Base-by-base conservation (phyloP, 1,284 basidiomycete genomes). In the Irpex sp. region DNA sequence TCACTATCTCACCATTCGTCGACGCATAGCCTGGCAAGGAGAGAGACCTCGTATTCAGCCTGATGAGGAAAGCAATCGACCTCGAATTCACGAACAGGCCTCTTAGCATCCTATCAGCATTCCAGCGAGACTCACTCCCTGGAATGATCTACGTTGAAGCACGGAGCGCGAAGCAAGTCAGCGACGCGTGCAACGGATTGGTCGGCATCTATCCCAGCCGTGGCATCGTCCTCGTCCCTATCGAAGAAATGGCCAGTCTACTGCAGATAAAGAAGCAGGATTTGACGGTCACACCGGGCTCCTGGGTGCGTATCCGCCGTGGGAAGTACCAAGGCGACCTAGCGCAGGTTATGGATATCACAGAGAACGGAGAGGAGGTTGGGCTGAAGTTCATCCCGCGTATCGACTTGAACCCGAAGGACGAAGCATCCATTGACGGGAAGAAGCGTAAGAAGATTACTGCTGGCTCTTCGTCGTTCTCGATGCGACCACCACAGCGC, bases 61-160 rank as follows among this genome's bases (percentile, higher is more conserved):
- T 99, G 58, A 95, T 98, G 83, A 88, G 94, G 66, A 98, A 98
- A 75, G 86, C 91, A 19, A 82, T 94, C 60, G 91, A 92, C 70
- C 78, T 88, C 37, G 90, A 93, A 69, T 88, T 87, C 71, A 85
- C 85, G 14, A 86, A 85, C 55, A 83, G 82, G 55, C 92, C 94
- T 0, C 83, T 98, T 59, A 83, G 85, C 35, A 95, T 99, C 67
- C 80, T 92, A 57, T 96, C 96, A 5, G 93, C 93, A 1, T 99
- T 99, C 76, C 93, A 96, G 74, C 90, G 96, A 56, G 96, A 98
- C 73, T 96, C 96, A 1, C 81, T 99, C 2, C 89, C 92, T 0
- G 96, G 96, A 0, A 93, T 94, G 83, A 90, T 99, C 67, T 99
- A 98, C 73, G 87, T 99, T 60, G 96, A 99, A 75, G 94, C 96